These are phyloP conservation scores for Eucalyptus curtisii DNA, from an alignment of 345 rosid species.

Conservation along the genomic window DNA sequence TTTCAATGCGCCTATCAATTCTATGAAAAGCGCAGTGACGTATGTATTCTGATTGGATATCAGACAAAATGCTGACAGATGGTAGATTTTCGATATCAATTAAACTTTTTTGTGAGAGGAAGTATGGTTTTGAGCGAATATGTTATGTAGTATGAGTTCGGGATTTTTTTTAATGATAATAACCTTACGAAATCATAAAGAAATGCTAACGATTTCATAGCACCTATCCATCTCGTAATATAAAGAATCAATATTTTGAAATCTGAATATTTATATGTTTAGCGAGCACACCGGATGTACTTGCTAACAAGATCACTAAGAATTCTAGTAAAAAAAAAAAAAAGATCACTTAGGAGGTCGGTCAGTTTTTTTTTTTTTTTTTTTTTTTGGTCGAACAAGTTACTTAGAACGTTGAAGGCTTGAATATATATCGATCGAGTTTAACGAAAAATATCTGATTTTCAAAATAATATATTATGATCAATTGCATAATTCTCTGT, in stretches of 20 bases:
- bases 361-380: too few species aligned
- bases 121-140: not conserved
- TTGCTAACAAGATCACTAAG: not conserved
- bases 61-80: too few species aligned
- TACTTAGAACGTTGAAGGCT: not conserved
- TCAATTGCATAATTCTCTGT: not conserved
- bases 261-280: not conserved
- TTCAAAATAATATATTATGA: not conserved
- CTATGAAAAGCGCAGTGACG: too few species aligned
- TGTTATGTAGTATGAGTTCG: not conserved
- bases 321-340: too few species aligned
- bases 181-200: not conserved
- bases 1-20: rapidly evolving
- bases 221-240: not conserved
- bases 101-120: not conserved
- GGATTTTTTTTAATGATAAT: not conserved
- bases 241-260: not conserved
- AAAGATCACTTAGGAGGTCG: not conserved
- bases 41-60: too few species aligned
- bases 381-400: too few species aligned
- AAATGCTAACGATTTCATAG: not conserved
- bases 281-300: not conserved
- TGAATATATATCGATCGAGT: not conserved
- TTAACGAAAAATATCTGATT: not conserved
- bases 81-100: too few species aligned